phyloP scores from a whole-genome alignment of 2,329 filamentous ascomycete species.

The Immersiporthe knoxdaviesiana region DNA sequence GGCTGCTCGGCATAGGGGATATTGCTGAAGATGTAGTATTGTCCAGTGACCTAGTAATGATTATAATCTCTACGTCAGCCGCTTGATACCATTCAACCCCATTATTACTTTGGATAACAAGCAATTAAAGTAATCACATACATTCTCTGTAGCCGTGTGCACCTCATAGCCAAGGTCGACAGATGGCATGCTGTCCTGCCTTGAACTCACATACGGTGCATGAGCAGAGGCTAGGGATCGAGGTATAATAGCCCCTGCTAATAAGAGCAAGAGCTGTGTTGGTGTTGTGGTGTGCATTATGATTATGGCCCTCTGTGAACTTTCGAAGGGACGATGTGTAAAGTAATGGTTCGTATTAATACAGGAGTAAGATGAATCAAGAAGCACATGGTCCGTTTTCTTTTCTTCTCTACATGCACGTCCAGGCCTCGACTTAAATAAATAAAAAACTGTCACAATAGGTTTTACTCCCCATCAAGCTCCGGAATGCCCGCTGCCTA shows the following conservation, averaged over 20 bases:
- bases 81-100: neutral
- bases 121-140: constrained; percentile 11
- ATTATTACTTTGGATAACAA: too few species aligned
- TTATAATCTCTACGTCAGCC: neutral
- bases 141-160: constrained; percentile 34
- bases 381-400: neutral
- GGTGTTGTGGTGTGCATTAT: neutral
- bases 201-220: neutral
- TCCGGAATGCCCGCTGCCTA: neutral
- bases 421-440: too few species aligned
- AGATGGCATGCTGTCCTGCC: constrained; percentile 20
- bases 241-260: neutral
- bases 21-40: constrained; percentile 45
- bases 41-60: constrained; percentile 34
- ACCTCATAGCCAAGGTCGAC: constrained; percentile 38
- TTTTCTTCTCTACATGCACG: neutral
- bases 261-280: neutral
- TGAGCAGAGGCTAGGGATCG: constrained; percentile 13
- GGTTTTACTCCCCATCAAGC: neutral
- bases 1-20: constrained; percentile 44
- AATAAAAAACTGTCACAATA: too few species aligned
- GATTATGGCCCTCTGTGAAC: neutral
- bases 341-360: neutral
- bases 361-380: neutral
- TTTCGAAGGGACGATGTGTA: neutral